Conservation (phyloP, 2,329 filamentous ascomycete species). For the Dactylella cylindrospora region DNA sequence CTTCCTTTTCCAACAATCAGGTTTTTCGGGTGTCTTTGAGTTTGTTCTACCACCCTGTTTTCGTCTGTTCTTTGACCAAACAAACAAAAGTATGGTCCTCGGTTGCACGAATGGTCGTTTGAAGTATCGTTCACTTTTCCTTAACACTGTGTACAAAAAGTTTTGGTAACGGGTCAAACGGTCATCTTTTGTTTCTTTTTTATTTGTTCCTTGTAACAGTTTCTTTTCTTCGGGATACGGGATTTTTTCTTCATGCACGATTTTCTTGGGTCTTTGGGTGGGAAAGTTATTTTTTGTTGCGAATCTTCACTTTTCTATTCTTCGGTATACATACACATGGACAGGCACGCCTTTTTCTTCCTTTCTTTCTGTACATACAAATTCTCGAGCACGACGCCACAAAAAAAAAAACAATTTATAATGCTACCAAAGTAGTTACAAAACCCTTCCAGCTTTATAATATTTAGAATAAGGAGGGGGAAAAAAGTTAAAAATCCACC, state of each 20-base stretch:
- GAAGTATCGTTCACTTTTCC: slow-evolving; percentile 6
- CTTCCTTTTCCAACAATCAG: too few relatives aligned
- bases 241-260: not conserved
- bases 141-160: slow-evolving; percentile 30
- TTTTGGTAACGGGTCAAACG: slow-evolving; percentile 24
- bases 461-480: too few relatives aligned
- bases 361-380: slow-evolving; percentile 6
- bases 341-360: slow-evolving; percentile 1
- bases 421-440: not conserved
- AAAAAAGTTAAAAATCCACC: too few relatives aligned
- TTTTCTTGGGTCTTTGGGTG: not conserved
- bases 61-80: too few relatives aligned
- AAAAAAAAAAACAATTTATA: too few relatives aligned
- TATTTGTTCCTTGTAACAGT: not conserved
- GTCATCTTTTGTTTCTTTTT: slow-evolving; percentile 9
- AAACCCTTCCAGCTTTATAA: not conserved
- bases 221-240: not conserved
- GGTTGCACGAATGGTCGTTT: slow-evolving; percentile 17
- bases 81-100: too few relatives aligned
- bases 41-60: too few relatives aligned
- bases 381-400: not conserved
- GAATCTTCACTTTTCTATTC: slow-evolving; percentile 2
- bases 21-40: too few relatives aligned
- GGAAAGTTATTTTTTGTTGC: slow-evolving; percentile 4
- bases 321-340: slow-evolving; percentile 1